Conservation (phyloP, 2,329 filamentous ascomycete species). For the Phaeosphaeriaceae sp. region DNA sequence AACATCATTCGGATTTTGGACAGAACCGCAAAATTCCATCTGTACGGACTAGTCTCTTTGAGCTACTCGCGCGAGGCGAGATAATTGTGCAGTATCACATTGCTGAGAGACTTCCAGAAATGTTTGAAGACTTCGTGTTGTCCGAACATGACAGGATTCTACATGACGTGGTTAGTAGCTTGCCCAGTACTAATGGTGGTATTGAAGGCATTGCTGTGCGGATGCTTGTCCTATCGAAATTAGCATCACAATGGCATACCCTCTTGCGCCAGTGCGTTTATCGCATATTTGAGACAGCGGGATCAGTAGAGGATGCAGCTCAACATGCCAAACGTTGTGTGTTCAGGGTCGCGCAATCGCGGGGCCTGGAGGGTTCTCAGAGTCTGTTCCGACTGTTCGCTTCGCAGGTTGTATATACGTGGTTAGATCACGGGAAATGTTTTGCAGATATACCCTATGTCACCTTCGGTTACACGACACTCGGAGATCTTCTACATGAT, state of each 20-base stretch:
- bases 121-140: conserved; percentile 85
- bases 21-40: conserved; percentile 65
- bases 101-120: conserved; percentile 68
- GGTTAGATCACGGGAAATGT: conserved; percentile 71
- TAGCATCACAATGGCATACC: conserved; percentile 86
- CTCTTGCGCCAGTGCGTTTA: conserved; percentile 87
- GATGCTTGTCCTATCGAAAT: conserved; percentile 73
- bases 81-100: conserved; percentile 79
- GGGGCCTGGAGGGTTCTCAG: conserved; percentile 69
- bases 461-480: conserved; percentile 79
- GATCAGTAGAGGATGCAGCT: conserved; percentile 68
- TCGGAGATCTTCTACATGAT: conserved; percentile 72
- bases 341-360: conserved; percentile 65
- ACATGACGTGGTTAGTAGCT: conserved; percentile 76
- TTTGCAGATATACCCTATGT: conserved; percentile 71
- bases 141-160: conserved; percentile 84
- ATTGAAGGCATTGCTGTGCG: conserved; percentile 86
- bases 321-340: conserved; percentile 78
- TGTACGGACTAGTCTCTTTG: conserved; percentile 74
- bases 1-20: conserved; percentile 70
- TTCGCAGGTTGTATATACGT: conserved; percentile 88
- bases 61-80: conserved; percentile 69
- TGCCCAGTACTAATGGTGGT: conserved; percentile 76
- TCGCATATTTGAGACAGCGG: conserved; percentile 90
- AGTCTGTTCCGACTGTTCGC: conserved; percentile 84